Evolutionary conservation across 1,284 basidiomycete species (phyloP), one percentile per base, ranked within the genome.

Genomic region (Ceratobasidium theobromae): DNA sequence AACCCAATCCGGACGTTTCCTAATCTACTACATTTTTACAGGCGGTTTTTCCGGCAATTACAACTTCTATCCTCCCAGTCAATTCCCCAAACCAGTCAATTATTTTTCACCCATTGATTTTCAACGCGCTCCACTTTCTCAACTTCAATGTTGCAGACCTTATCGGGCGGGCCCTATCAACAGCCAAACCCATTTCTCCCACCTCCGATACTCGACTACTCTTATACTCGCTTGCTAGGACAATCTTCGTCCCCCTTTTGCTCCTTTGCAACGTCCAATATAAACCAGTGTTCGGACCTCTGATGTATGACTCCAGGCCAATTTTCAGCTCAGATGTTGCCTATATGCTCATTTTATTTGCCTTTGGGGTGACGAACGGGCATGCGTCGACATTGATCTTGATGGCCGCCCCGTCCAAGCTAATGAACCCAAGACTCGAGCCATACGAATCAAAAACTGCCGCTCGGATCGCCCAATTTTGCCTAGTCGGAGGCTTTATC

Each of bases 1-100:
- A 12, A n/a, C 8, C 18, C 32, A 1, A 32, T 38, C 23, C 27
- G 11, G 23, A 18, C 55, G 40, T 32, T 16, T 21, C 11, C 21
- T 49, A 12, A 33, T 8, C 2, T 6, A 23, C 40, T 48, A 53
- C 65, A 38, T 21, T 0, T 8, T 49, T 68, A 2, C 68, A 95
- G 93, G 82, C 91, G 32, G 86, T 95, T 45, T 95, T 86, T 76
- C 93, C 93, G 2, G 84, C 92, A 0, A 88, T 94, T 66, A 94
- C 93, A 2, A 84, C 86, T 3, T 88, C 87, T 0, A 84, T 95
- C 54, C 75, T 76, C 35, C 83, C 93, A 0, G 84, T 84, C 1
- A 85, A 85, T 68, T 16, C 70, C 71, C 43, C 57, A 38, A 35
- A 41, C 9, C 23, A 27, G 1, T 53, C 70, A 21, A 62, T 68